Evolutionary conservation across 768 basidiomycete genomes (phyloP).

Genomic region (Saitozyma sp.): DNA sequence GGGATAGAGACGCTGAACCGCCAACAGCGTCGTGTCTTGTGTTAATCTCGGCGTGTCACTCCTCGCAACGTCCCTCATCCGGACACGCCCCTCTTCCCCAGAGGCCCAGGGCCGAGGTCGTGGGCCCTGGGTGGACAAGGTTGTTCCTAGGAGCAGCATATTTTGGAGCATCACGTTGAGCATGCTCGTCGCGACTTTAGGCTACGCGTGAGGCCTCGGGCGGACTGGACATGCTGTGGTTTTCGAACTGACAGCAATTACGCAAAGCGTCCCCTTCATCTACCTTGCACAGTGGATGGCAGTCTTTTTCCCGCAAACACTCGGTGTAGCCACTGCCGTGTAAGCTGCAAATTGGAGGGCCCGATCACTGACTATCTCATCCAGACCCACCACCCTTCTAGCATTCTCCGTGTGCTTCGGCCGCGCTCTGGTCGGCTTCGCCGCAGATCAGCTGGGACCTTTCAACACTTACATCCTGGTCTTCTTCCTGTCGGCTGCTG

Average conservation of each 20-base stretch:
- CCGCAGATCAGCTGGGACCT: conserved; percentile 41
- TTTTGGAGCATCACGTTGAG: conserved; percentile 29
- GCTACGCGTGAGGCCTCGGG: conserved; percentile 17
- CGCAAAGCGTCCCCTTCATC: not conserved
- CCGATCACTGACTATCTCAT: not conserved
- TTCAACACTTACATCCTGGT: conserved; percentile 40
- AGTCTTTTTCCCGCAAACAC: not conserved
- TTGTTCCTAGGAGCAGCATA: conserved; percentile 10
- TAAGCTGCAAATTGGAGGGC: not conserved
- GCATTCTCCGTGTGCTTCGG: conserved; percentile 28
- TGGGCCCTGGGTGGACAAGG: conserved; percentile 30
- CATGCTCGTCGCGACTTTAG: conserved; percentile 27
- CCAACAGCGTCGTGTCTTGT: conserved; percentile 34
- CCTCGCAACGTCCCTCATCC: conserved; percentile 22
- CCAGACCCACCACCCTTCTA: conserved; percentile 18
- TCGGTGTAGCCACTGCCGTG: not conserved
- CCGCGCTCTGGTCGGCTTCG: conserved; percentile 30
- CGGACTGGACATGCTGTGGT: not conserved
- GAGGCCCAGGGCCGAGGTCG: conserved; percentile 24
- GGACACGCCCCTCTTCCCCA: conserved; percentile 28
- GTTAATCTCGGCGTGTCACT: conserved; percentile 17
- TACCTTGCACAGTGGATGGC: not conserved
- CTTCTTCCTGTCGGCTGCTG: conserved; percentile 23
- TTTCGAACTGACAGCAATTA: not conserved
- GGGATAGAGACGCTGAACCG: no score